Base-by-base conservation (phyloP, 352 stramenopile genomes). In the Pythium monospermum region DNA sequence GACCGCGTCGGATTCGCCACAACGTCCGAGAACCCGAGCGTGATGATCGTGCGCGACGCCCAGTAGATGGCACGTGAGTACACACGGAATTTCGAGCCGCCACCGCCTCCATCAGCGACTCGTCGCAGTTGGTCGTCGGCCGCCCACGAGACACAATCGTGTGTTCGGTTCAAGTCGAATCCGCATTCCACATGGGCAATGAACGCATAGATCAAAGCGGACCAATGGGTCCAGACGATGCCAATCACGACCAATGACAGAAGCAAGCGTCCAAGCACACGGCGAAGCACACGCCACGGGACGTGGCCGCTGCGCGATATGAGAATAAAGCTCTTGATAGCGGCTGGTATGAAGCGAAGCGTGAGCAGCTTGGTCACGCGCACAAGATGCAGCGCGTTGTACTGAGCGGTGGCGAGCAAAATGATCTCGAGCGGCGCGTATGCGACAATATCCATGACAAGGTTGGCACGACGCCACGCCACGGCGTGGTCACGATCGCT, bases 41-140 rank as follows among this genome's bases (percentile, higher is more conserved):
- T 69, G 51, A 69, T 62, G 10, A 66, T 42, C 6, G 56, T 62
- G 6, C 61, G 57, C 5, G 61, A 63, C 3, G 61, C 55, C 61
- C 61, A 69, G 26, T 69, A 69, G 0, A 62, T 44, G 0, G 58
- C 57, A 7, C 61, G 56, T 15, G 53, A 53, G 46, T 69, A 69
- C 4, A 38, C 19, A 0, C 61, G 61, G 21, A 43, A 55, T 2
- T 51, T 45, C 13, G 54, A 51, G 25, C 54, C 54, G 11, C 54
- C 54, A n/a, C 54, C 54, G 21, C 54, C 54, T 12, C 54, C 54
- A 11, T 16, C 36, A 8, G 27, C 42, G 3, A 59, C 47, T 28
- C 35, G 22, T 33, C 50, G 55, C 4, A 64, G 45, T n/a, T 65
- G 57, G 27, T 65, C 57, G 28, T 57, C 49, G 15, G 55, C 25